phyloP scores from a whole-genome alignment of 192 early-diverging fungal genomes.

The Coemansia sp. region DNA sequence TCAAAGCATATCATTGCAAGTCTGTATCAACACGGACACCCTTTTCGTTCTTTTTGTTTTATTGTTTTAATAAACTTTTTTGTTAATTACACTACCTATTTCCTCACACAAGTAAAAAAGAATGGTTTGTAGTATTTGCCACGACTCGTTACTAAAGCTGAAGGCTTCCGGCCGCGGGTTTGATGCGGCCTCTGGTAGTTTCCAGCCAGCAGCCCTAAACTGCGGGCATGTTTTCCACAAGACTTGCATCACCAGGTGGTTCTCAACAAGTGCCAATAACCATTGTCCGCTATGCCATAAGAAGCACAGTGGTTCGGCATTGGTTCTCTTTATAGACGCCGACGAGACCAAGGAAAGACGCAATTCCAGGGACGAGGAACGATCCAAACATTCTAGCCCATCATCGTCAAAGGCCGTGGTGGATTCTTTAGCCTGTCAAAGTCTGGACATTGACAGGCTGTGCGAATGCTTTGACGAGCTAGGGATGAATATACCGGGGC shows the following conservation, averaged over 20 bases:
- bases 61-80: background rate
- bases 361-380: background rate
- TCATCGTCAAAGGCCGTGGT: background rate
- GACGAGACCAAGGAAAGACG: background rate
- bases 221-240: constrained; percentile 1
- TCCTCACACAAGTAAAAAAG: background rate
- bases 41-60: background rate
- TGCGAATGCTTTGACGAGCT: background rate
- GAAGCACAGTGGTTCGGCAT: background rate
- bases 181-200: background rate
- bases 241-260: background rate
- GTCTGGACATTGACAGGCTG: background rate
- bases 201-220: background rate
- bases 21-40: too few species aligned
- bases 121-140: background rate
- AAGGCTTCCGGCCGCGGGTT: background rate
- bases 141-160: background rate
- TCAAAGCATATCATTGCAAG: too few species aligned
- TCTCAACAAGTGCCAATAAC: background rate
- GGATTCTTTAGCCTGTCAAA: too few species aligned
- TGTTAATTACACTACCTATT: background rate
- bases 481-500: background rate
- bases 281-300: background rate
- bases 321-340: background rate
- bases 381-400: background rate